Evolutionary conservation across 192 early-diverging fungal species (phyloP), one percentile per base, ranked within the genome.

Genomic region (Mortierella claussenii): DNA sequence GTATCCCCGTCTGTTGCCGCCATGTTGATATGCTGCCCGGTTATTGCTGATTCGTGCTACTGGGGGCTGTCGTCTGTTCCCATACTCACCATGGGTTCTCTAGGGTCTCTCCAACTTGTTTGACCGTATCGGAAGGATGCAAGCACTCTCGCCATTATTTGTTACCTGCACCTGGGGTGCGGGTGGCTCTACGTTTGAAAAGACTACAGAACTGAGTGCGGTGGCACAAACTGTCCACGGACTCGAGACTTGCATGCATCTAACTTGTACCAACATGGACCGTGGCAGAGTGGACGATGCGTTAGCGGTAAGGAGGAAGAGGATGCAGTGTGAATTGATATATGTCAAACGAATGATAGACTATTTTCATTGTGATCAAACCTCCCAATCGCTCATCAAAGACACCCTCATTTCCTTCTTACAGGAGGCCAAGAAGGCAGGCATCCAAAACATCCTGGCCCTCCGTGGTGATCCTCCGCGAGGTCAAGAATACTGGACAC

Each of bases 221-320:
- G 90, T 89, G 1, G 90, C 91, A 23, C 91, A 94, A 74, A 80
- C 81, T n/a, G 84, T 90, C 5, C 85, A 89, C 49, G 94, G 94
- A 8, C 82, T 95, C 13, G 91, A 94, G 69, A 90, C 92, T 0
- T 78, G 81, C 68, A 92, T 94, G 92, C 94, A 95, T 65, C 74
- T 95, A 83, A 95, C 94, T 1, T 95, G 94, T 79, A 95, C 94
- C 58, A 95, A 95, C 71, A 94, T 95, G 93, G 91, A 90, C 18
- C 83, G 83, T 27, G 87, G 89, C 49, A 92, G 90, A 66, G 85
- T 95, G 34, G 92, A 95, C 65, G 69, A 80, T 44, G 94, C 92
- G 1, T 65, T 95, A 15, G 69, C 73, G 68, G 78, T 80, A 80
- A 61, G 49, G 4, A 18, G 8, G 5, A 17, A 48, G n/a, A 11